Conservation (phyloP, 2,329 filamentous ascomycete genomes). For the Hirsutella minnesotensis region DNA sequence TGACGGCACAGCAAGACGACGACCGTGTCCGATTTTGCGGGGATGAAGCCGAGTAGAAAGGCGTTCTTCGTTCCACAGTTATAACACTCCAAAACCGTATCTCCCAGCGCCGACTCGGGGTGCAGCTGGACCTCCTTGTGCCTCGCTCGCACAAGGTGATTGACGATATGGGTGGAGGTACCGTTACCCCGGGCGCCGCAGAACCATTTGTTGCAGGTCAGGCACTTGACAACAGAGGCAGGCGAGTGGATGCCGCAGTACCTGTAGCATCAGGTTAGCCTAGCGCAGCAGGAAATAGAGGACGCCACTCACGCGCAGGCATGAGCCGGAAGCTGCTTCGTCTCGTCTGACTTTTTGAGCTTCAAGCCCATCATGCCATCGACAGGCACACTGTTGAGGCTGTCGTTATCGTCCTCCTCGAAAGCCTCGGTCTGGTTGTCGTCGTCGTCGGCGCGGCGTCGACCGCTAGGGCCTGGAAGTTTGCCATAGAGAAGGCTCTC, state of each 20-base stretch:
- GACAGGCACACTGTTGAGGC: constrained; percentile 67
- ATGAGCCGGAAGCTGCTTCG: constrained; percentile 84
- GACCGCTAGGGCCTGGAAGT: constrained; percentile 46
- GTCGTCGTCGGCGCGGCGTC: constrained; percentile 73
- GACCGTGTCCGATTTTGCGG: constrained; percentile 95
- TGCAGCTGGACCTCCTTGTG: constrained; percentile 99
- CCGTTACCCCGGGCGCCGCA: constrained; percentile 95
- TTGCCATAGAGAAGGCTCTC: constrained; percentile 70
- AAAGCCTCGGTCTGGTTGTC: constrained; percentile 78
- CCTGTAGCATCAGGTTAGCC: constrained; percentile 31
- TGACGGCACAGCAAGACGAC: constrained; percentile 94
- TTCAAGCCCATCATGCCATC: constrained; percentile 59
- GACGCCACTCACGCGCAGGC: constrained; percentile 72
- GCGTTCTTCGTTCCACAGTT: constrained; percentile 99
- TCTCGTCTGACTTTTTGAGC: constrained; percentile 53
- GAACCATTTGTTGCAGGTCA: constrained; percentile 96
- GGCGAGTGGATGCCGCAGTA: constrained; percentile 98
- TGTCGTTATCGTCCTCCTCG: constrained; percentile 70
- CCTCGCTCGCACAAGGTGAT: constrained; percentile 89
- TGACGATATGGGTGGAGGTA: constrained; percentile 94
- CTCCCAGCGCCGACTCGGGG: constrained; percentile 81
- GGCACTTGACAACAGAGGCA: constrained; percentile 88
- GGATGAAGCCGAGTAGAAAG: constrained; percentile 94
- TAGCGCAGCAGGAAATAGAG: neutral
- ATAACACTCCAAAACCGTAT: constrained; percentile 96